Conservation (phyloP, 805 yeast genomes). For the Tetrapisispora pingtungensis region DNA sequence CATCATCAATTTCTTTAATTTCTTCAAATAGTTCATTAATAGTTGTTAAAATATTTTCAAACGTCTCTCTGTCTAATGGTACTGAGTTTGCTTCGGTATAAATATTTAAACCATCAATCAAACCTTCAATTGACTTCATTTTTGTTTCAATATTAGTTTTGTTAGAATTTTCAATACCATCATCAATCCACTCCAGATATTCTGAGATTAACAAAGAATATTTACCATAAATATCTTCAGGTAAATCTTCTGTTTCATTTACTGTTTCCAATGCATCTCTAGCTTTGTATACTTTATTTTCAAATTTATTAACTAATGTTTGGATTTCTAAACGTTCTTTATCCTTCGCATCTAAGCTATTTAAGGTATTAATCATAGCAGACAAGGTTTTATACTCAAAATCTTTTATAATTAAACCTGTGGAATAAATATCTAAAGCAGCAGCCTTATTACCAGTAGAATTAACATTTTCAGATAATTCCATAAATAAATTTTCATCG, state of each 20-base stretch:
- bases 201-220: constrained; percentile 36
- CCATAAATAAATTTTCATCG: constrained; percentile 35
- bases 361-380: constrained; percentile 38
- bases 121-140: not conserved
- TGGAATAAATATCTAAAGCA: not conserved
- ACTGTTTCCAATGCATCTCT: constrained; percentile 53
- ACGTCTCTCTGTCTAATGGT: constrained; percentile 38
- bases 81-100: constrained; percentile 35
- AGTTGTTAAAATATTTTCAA: constrained; percentile 34
- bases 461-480: constrained; percentile 27
- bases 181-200: constrained; percentile 68
- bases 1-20: constrained; percentile 36
- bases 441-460: constrained; percentile 19
- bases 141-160: not conserved
- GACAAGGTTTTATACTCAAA: constrained; percentile 38
- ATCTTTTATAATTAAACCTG: constrained; percentile 27
- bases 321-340: constrained; percentile 41
- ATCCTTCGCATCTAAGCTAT: constrained; percentile 44
- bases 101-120: constrained; percentile 28
- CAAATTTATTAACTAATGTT: constrained; percentile 56
- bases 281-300: constrained; percentile 59
- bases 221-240: constrained; percentile 31
- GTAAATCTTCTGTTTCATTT: constrained; percentile 35
- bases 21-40: constrained; percentile 34
- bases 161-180: constrained; percentile 46